Evolutionary conservation across 257 asterid genomes (phyloP).

Genomic region (Phtheirospermum japonicum): DNA sequence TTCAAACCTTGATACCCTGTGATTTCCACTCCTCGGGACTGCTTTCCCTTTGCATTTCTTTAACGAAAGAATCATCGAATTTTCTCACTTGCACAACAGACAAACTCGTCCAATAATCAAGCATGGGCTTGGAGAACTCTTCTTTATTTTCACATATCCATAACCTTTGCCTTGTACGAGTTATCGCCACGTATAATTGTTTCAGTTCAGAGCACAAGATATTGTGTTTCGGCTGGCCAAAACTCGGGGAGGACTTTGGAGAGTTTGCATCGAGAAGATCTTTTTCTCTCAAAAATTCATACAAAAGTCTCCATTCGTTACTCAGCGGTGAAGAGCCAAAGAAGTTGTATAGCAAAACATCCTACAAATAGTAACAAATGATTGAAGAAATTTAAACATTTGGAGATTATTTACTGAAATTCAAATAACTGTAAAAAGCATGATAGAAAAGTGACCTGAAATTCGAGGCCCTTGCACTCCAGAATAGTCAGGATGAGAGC

Average conservation of each 20-base stretch:
- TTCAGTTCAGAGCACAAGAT: background rate
- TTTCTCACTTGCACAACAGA: background rate
- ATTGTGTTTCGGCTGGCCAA: background rate
- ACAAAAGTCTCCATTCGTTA: background rate
- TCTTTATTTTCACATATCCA: background rate
- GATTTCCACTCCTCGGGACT: background rate
- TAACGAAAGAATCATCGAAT: background rate
- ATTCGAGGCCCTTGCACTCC: constrained; percentile 55
- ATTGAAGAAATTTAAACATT: too few relatives aligned
- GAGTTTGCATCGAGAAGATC: background rate
- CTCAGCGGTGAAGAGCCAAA: background rate
- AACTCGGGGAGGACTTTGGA: background rate
- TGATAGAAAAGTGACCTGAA: too few relatives aligned
- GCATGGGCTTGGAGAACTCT: background rate
- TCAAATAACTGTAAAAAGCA: too few relatives aligned
- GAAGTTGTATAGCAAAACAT: background rate
- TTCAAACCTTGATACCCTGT: background rate
- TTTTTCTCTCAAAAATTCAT: background rate
- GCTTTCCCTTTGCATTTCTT: background rate
- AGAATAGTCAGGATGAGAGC: constrained; percentile 56
- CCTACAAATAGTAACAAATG: background rate
- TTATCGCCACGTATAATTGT: too few relatives aligned
- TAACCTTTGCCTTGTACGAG: background rate
- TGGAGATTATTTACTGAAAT: too few relatives aligned
- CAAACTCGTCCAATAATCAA: background rate